These are phyloP conservation scores for Monosporascus sp. DNA, from an alignment of 2,329 filamentous ascomycete genomes.

Conservation along the genomic window DNA sequence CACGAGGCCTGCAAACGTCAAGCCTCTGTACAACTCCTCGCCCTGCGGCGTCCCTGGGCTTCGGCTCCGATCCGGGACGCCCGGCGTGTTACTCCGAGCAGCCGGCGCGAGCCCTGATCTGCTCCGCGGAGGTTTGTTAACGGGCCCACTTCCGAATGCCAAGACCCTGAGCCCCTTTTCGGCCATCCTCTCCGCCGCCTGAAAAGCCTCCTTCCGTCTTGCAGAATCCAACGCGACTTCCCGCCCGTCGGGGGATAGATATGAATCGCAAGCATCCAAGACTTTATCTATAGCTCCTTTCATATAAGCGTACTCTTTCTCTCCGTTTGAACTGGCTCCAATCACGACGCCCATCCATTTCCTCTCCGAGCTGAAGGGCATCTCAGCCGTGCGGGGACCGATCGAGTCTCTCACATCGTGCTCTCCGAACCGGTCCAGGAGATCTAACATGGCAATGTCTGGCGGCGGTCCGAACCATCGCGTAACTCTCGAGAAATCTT, in stretches of 20 bases:
- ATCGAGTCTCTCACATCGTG: slow-evolving; percentile 85
- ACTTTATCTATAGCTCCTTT: slow-evolving; percentile 91
- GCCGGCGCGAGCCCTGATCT: slow-evolving; percentile 30
- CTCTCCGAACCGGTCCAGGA: slow-evolving; percentile 85
- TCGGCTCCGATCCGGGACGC: slow-evolving; percentile 29
- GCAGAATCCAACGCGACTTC: slow-evolving; percentile 79
- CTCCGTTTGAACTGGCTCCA: slow-evolving; percentile 50
- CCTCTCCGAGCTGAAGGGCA: slow-evolving; percentile 91
- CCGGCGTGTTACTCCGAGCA: slow-evolving; percentile 48
- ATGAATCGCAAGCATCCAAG: slow-evolving; percentile 82
- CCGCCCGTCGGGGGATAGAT: slow-evolving; percentile 76
- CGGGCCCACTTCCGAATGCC: slow-evolving; percentile 82
- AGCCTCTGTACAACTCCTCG: slow-evolving; percentile 73
- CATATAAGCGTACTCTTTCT: slow-evolving; percentile 83
- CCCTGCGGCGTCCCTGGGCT: slow-evolving; percentile 37
- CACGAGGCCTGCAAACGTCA: slow-evolving; percentile 86
- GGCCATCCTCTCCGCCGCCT: slow-evolving; percentile 82
- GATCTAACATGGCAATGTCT: slow-evolving; percentile 92
- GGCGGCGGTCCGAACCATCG: slow-evolving; percentile 96
- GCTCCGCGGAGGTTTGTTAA: slow-evolving; percentile 40
- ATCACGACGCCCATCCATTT: slow-evolving; percentile 99
- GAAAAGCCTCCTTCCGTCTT: slow-evolving; percentile 65
- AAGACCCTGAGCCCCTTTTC: slow-evolving; percentile 84
- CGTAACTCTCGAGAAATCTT: slow-evolving; percentile 62
- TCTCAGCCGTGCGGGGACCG: slow-evolving; percentile 76